Conservation (phyloP, 306 rosid species). For the Casuarina equisetifolia region DNA sequence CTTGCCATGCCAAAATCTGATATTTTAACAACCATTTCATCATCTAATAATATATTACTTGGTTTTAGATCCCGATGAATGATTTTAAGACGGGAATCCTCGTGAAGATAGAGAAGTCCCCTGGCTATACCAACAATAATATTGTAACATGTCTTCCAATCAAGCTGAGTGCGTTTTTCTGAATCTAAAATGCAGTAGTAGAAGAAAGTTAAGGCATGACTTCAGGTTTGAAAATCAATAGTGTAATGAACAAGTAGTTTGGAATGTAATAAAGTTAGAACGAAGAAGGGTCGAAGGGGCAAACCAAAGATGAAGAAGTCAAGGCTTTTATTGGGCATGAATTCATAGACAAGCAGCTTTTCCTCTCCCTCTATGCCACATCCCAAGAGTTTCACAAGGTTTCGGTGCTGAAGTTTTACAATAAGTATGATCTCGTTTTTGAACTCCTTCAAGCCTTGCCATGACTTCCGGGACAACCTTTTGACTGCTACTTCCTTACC, state of each 20-base stretch:
- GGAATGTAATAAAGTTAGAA: background rate
- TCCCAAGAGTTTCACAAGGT: conserved; percentile 43
- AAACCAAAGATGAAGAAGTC: conserved; percentile 34
- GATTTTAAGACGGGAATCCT: conserved; percentile 27
- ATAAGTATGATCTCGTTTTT: conserved; percentile 38
- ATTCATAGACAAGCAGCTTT: conserved; percentile 38
- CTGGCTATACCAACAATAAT: conserved; percentile 27
- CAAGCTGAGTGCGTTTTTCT: conserved; percentile 16
- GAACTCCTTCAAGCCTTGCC: conserved; percentile 41
- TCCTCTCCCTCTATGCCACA: conserved; percentile 34
- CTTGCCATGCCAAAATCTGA: conserved; percentile 36
- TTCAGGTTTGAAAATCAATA: background rate
- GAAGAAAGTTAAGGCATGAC: background rate
- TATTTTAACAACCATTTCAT: conserved; percentile 28
- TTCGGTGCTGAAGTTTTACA: conserved; percentile 42
- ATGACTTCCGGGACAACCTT: conserved; percentile 36
- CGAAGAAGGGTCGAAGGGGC: background rate
- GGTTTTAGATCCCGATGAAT: conserved; percentile 41
- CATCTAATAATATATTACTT: conserved; percentile 28
- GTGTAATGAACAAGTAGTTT: background rate
- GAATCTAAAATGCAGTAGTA: conserved; percentile 1
- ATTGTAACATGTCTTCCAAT: conserved; percentile 6
- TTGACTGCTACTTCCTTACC: conserved; percentile 40
- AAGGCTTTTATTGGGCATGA: conserved; percentile 40
- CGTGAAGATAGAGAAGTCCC: conserved; percentile 37